Evolutionary conservation across 2,329 filamentous ascomycete genomes (phyloP).

Genomic region (Chaetomiaceae sp.): DNA sequence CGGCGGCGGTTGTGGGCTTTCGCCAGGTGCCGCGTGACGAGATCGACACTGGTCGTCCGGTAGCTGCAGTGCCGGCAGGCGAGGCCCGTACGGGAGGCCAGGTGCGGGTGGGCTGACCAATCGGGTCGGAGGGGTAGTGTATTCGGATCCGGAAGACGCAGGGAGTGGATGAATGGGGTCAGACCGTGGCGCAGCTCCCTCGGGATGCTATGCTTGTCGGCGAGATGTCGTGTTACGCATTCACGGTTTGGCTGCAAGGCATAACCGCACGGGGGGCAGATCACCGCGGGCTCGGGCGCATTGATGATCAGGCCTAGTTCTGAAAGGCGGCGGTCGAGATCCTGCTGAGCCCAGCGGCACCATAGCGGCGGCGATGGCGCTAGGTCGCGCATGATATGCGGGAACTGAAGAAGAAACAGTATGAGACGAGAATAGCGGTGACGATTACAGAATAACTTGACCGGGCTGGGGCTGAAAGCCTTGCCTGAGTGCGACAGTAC

Average conservation of each 20-base stretch:
- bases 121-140: background rate
- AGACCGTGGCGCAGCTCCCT: background rate
- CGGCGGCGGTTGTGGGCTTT: background rate
- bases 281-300: background rate
- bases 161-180: background rate
- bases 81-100: background rate
- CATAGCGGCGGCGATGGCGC: too few relatives aligned
- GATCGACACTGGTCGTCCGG: background rate
- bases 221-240: background rate
- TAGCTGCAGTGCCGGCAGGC: background rate
- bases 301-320: background rate
- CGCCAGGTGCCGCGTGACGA: background rate
- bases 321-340: background rate
- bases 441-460: too few relatives aligned
- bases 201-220: background rate
- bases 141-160: background rate
- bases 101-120: background rate
- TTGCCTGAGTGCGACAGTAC: too few relatives aligned
- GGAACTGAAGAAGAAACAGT: too few relatives aligned
- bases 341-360: background rate
- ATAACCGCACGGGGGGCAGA: background rate
- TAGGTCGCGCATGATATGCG: too few relatives aligned
- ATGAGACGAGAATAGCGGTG: too few relatives aligned
- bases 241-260: background rate
- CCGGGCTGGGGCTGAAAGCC: too few relatives aligned